phyloP scores from a whole-genome alignment of 2,329 filamentous ascomycete genomes.

The Arachnopeziza araneosa region DNA sequence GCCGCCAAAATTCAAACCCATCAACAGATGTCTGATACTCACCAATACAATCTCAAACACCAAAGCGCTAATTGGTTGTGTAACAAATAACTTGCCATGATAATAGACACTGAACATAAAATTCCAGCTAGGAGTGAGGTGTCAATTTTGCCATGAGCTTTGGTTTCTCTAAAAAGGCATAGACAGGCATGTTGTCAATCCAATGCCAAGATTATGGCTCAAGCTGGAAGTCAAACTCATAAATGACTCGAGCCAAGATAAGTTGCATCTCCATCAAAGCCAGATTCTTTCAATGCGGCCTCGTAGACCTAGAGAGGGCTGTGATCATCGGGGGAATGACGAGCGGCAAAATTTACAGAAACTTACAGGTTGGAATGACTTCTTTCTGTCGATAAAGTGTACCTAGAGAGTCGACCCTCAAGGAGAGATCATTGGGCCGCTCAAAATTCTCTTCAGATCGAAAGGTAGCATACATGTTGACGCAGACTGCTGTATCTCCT shows the following conservation, averaged over 20 bases:
- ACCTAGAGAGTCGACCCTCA: conserved; percentile 22
- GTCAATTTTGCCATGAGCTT: too few relatives aligned
- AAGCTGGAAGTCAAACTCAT: neutral
- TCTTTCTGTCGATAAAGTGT: conserved; percentile 31
- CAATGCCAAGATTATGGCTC: too few relatives aligned
- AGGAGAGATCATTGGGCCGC: conserved; percentile 16
- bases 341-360: neutral
- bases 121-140: too few relatives aligned
- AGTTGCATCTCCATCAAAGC: neutral
- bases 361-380: conserved; percentile 25
- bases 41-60: too few relatives aligned
- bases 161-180: too few relatives aligned
- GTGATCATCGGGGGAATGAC: neutral
- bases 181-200: too few relatives aligned
- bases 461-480: conserved; percentile 28
- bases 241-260: neutral
- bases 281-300: conserved; percentile 25
- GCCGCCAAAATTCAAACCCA: too few relatives aligned
- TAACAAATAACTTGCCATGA: too few relatives aligned
- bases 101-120: too few relatives aligned
- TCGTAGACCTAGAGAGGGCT: conserved; percentile 27
- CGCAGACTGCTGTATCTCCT: conserved; percentile 11
- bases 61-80: too few relatives aligned
- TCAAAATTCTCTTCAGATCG: conserved; percentile 16
- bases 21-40: too few relatives aligned